A percentile compares a stretch with the other conserved stretches of the same genome.
Conservation (phyloP, 495 filamentous ascomycete species). For the Tuber indicum region DNA sequence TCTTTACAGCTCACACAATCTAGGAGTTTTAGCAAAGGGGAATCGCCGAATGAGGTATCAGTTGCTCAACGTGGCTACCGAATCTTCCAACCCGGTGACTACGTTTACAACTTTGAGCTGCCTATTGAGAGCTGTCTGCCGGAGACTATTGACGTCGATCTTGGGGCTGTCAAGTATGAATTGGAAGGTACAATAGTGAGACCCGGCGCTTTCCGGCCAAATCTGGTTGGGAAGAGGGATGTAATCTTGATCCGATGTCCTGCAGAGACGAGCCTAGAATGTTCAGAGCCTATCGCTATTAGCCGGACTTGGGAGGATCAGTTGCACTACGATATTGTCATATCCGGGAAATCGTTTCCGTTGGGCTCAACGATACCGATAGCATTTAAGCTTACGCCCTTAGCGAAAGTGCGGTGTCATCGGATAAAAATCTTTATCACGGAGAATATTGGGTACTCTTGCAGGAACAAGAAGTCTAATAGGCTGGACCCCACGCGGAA, state of each 20-base stretch:
- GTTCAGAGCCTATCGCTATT: constrained; percentile 93
- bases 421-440: constrained; percentile 93
- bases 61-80: constrained; percentile 83
- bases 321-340: constrained; percentile 96
- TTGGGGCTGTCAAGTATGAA: constrained; percentile 83
- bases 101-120: constrained; percentile 91
- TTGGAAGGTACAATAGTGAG: constrained; percentile 83
- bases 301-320: constrained; percentile 97
- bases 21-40: constrained; percentile 78
- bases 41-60: constrained; percentile 49
- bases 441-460: constrained; percentile 91
- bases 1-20: constrained; percentile 76
- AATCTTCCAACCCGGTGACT: constrained; percentile 81
- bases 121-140: constrained; percentile 87
- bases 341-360: constrained; percentile 96
- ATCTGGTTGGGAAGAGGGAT: constrained; percentile 77
- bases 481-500: constrained; percentile 79
- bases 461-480: constrained; percentile 77
- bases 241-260: constrained; percentile 81
- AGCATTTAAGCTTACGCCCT: constrained; percentile 90
- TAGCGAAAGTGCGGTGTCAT: constrained; percentile 95
- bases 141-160: constrained; percentile 83
- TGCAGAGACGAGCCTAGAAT: constrained; percentile 84
- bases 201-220: constrained; percentile 85
- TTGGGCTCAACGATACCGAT: constrained; percentile 89